Percentiles rank a stretch among this genome's conserved stretches.
These are phyloP conservation scores for Lagerstroemia speciosa DNA, from an alignment of 345 rosid genomes.

Conservation along the genomic window DNA sequence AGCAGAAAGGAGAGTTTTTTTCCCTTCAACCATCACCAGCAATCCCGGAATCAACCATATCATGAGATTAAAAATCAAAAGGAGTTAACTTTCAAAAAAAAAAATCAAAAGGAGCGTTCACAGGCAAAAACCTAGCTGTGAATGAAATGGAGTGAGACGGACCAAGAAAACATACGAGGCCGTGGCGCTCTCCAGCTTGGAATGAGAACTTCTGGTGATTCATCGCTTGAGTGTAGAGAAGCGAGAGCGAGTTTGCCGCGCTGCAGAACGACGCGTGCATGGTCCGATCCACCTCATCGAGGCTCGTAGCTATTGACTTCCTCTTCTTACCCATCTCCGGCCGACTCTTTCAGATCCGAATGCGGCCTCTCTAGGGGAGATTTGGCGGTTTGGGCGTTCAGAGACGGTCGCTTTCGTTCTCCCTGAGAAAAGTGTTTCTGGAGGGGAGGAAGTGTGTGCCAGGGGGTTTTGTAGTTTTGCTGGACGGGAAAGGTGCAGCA, in stretches of 20 bases:
- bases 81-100: too few relatives aligned
- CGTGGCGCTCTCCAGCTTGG: slow-evolving; percentile 71
- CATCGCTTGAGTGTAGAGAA: slow-evolving; percentile 80
- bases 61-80: neutral
- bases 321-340: slow-evolving; percentile 79
- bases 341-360: neutral
- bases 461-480: slow-evolving; percentile 1
- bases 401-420: neutral
- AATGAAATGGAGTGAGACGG: neutral
- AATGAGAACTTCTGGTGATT: slow-evolving; percentile 64
- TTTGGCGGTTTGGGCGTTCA: neutral
- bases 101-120: too few relatives aligned
- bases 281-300: slow-evolving; percentile 96
- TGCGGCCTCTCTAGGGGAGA: neutral
- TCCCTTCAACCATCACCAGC: neutral
- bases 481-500: neutral
- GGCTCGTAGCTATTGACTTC: slow-evolving; percentile 73
- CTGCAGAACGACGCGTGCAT: slow-evolving; percentile 79
- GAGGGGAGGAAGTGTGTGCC: neutral
- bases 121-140: neutral
- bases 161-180: slow-evolving; percentile 27
- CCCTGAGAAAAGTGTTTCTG: too few relatives aligned
- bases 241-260: slow-evolving; percentile 86
- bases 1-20: neutral
- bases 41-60: neutral